Evolutionary conservation across 176 grass and related monocot species (phyloP).

Genomic region (Tillandsia fasciculata): DNA sequence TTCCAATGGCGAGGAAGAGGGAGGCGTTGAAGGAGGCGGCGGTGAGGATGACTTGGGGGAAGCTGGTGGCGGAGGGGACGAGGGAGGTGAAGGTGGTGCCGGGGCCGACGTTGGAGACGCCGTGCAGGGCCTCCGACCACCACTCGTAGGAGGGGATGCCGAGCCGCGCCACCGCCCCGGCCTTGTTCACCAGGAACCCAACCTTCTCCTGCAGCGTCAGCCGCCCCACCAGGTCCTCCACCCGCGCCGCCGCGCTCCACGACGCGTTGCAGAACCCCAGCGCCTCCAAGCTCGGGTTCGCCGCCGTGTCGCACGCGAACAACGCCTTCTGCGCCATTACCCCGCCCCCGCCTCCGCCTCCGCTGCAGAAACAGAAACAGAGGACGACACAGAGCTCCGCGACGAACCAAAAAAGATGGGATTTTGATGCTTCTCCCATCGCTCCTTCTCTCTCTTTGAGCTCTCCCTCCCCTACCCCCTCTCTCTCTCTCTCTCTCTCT

Average conservation of each 20-base stretch:
- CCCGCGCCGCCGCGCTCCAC: conserved; percentile 25
- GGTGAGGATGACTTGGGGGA: conserved; percentile 82
- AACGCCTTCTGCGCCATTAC: conserved; percentile 39
- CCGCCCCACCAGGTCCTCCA: conserved; percentile 42
- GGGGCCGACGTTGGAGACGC: conserved; percentile 74
- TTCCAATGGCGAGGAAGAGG: conserved; percentile 70
- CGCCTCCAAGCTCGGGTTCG: conserved; percentile 26
- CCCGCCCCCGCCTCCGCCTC: background rate
- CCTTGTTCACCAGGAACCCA: conserved; percentile 71
- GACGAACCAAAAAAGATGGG: conserved; percentile 9
- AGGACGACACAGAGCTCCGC: conserved; percentile 5
- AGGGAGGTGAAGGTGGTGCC: conserved; percentile 63
- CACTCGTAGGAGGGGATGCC: conserved; percentile 90
- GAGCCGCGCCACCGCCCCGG: conserved; percentile 51
- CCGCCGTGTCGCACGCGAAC: conserved; percentile 71
- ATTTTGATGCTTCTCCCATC: conserved; percentile 2
- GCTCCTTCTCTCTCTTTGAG: too few relatives aligned
- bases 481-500: background rate
- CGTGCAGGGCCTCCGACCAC: conserved; percentile 98
- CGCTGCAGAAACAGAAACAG: background rate
- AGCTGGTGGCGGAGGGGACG: conserved; percentile 82
- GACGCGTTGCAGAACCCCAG: conserved; percentile 71
- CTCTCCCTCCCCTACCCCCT: too few relatives aligned
- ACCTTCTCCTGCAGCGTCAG: conserved; percentile 81
- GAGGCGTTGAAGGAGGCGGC: conserved; percentile 81